Percentiles rank a stretch among this genome's conserved stretches.
These are phyloP conservation scores for Phytophthora pinifolia DNA, from an alignment of 352 stramenopile species.

Conservation along the genomic window DNA sequence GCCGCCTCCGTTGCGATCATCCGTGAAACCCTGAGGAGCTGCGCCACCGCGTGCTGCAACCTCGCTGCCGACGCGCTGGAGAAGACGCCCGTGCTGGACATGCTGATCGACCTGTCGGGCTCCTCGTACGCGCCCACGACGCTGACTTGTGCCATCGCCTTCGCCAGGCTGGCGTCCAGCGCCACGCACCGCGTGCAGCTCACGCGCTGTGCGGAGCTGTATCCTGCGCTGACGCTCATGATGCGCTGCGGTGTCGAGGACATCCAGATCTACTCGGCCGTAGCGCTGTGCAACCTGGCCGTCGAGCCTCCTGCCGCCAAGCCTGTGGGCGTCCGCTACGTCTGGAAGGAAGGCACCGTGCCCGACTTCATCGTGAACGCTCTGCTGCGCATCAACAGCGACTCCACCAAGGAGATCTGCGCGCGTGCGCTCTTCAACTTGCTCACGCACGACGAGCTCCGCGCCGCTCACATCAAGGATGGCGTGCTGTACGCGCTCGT, in stretches of 20 bases:
- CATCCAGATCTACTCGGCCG: conserved; percentile 90
- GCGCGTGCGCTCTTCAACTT: conserved; percentile 85
- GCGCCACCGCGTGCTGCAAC: conserved; percentile 77
- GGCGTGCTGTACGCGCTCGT: conserved; percentile 87
- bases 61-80: conserved; percentile 66
- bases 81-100: conserved; percentile 67
- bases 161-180: conserved; percentile 73
- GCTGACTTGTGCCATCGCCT: conserved; percentile 76
- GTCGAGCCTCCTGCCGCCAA: conserved; percentile 50
- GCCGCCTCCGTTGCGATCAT: conserved; percentile 28
- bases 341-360: conserved; percentile 87
- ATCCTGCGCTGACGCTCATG: conserved; percentile 81
- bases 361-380: conserved; percentile 91
- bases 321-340: conserved; percentile 55
- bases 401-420: conserved; percentile 89
- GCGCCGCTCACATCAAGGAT: conserved; percentile 82
- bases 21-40: conserved; percentile 71
- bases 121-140: conserved; percentile 62
- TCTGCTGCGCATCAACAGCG: conserved; percentile 86
- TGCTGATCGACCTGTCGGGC: conserved; percentile 78
- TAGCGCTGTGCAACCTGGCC: conserved; percentile 83
- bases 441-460: conserved; percentile 79
- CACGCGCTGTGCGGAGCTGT: conserved; percentile 69
- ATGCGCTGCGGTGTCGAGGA: conserved; percentile 88
- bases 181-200: conserved; percentile 52